phyloP scores from a whole-genome alignment of 305 asterid genomes.

The Salvia sclarea region DNA sequence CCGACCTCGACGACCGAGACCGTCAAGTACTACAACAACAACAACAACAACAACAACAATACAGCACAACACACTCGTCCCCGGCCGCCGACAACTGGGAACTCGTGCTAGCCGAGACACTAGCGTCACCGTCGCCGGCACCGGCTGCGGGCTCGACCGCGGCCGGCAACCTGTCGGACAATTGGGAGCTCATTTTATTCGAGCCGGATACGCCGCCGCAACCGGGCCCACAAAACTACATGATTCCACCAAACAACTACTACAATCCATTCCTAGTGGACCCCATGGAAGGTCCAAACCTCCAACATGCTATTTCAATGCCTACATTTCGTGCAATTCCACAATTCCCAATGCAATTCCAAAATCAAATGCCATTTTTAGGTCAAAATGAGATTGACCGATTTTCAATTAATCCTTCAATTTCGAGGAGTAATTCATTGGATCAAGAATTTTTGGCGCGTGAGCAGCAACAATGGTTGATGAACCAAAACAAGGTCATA shows the following conservation, averaged over 20 bases:
- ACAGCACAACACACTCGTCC: conserved; percentile 1
- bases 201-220: conserved; percentile 31
- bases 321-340: conserved; percentile 53
- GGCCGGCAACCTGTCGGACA: conserved; percentile 4
- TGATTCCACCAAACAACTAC: conserved; percentile 26
- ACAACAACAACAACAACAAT: conserved; percentile 16
- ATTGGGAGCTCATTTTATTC: conserved; percentile 43
- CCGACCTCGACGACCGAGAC: conserved; percentile 32
- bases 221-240: background rate
- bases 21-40: conserved; percentile 15
- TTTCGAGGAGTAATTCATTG: conserved; percentile 32
- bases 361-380: conserved; percentile 15
- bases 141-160: background rate
- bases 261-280: conserved; percentile 70
- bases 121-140: conserved; percentile 20
- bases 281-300: conserved; percentile 21
- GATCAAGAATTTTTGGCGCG: conserved; percentile 43
- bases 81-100: conserved; percentile 45
- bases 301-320: background rate
- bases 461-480: conserved; percentile 66
- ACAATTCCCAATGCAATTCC: conserved; percentile 39
- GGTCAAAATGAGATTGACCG: conserved; percentile 37
- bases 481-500: conserved; percentile 68
- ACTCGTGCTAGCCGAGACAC: conserved; percentile 41
- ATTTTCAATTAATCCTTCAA: conserved; percentile 32